phyloP scores from a whole-genome alignment of 495 filamentous ascomycete genomes.

The Rhypophila decipiens region DNA sequence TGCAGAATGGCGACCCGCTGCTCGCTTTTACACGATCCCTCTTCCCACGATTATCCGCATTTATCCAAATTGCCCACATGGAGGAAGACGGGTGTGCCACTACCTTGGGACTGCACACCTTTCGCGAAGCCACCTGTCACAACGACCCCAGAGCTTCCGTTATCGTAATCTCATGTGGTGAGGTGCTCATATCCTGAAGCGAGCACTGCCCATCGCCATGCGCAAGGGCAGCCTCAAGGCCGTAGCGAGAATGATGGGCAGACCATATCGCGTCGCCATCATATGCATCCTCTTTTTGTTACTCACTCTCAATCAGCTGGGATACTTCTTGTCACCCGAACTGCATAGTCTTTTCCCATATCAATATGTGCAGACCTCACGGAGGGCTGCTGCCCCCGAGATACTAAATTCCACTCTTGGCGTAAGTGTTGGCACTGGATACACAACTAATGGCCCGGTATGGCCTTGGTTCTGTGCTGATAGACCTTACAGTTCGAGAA shows the following conservation, averaged over 20 bases:
- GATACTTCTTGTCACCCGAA: constrained; percentile 2
- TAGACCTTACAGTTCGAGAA: constrained; percentile 45
- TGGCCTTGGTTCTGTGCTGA: too few relatives aligned
- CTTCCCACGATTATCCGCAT: constrained; percentile 7
- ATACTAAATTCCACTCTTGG: constrained; percentile 26
- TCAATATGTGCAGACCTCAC: constrained; percentile 3
- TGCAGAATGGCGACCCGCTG: too few relatives aligned
- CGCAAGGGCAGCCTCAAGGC: too few relatives aligned
- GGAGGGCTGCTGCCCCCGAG: constrained; percentile 1
- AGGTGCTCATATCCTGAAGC: too few relatives aligned
- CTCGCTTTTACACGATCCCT: too few relatives aligned
- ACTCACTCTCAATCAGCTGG: background rate
- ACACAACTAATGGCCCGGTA: background rate
- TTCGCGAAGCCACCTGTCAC: background rate
- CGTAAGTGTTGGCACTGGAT: constrained; percentile 11
- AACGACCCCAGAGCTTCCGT: background rate
- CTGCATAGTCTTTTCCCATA: background rate
- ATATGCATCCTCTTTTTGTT: too few relatives aligned
- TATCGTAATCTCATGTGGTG: too few relatives aligned
- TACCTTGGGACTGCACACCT: background rate
- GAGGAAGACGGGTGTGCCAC: too few relatives aligned
- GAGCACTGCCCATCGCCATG: too few relatives aligned
- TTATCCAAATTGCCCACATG: constrained; percentile 5
- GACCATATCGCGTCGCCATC: too few relatives aligned
- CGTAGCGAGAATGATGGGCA: too few relatives aligned